phyloP scores from a whole-genome alignment of 108 stramenopile genomes.

The Seminavis robusta region DNA sequence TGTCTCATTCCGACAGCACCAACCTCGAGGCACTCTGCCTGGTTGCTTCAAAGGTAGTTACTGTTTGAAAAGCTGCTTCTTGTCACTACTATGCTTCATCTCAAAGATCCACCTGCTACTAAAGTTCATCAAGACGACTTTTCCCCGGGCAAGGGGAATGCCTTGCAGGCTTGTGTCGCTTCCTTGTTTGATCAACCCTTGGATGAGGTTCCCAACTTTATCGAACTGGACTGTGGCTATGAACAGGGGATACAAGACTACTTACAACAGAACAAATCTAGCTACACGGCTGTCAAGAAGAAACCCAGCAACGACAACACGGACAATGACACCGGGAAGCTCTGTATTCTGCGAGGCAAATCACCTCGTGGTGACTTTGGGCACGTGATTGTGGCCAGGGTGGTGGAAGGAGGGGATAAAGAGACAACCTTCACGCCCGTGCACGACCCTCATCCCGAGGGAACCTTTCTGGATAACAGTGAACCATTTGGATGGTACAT shows the following conservation, averaged over 20 bases:
- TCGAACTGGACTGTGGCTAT: slow-evolving; percentile 17
- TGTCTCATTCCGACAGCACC: too few relatives aligned
- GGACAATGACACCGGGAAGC: slow-evolving; percentile 7
- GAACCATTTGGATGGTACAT: slow-evolving; percentile 31
- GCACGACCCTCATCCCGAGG: slow-evolving; percentile 40
- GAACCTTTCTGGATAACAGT: slow-evolving; percentile 21
- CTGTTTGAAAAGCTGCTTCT: too few relatives aligned
- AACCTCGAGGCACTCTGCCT: too few relatives aligned
- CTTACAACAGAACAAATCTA: slow-evolving; percentile 10
- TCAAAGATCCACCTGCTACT: too few relatives aligned
- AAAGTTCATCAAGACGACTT: slow-evolving; percentile 18
- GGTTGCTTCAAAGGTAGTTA: too few relatives aligned
- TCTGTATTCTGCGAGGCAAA: slow-evolving; percentile 37
- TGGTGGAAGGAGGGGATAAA: not conserved
- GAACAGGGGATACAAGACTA: slow-evolving; percentile 24
- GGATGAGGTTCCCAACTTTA: slow-evolving; percentile 23
- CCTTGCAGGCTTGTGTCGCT: slow-evolving; percentile 18
- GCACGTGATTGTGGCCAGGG: slow-evolving; percentile 32
- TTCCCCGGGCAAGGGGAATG: slow-evolving; percentile 20
- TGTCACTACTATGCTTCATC: too few relatives aligned
- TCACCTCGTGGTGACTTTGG: slow-evolving; percentile 32
- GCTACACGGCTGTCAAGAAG: not conserved
- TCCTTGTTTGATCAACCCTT: slow-evolving; percentile 6
- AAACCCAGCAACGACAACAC: not conserved
- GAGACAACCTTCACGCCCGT: slow-evolving; percentile 17